These are phyloP conservation scores for Euclidium syriacum DNA, from an alignment of 345 rosid species.

Conservation along the genomic window DNA sequence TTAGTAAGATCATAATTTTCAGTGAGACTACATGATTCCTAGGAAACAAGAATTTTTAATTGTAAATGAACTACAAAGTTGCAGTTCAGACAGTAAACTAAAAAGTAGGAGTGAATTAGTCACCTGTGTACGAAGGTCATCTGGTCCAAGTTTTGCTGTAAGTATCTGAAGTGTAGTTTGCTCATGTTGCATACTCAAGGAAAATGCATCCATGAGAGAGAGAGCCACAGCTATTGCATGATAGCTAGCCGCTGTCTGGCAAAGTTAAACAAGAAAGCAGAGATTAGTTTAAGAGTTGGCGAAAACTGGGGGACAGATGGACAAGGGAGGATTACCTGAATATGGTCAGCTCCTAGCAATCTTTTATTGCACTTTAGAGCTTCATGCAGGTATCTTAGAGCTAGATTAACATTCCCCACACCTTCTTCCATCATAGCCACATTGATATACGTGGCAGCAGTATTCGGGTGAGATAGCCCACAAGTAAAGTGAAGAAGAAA, in stretches of 20 bases:
- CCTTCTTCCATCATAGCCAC: slow-evolving; percentile 99
- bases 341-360: slow-evolving; percentile 88
- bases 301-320: neutral
- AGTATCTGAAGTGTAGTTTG: slow-evolving; percentile 91
- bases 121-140: slow-evolving; percentile 94
- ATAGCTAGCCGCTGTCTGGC: slow-evolving; percentile 95
- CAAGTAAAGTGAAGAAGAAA: slow-evolving; percentile 89
- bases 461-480: slow-evolving; percentile 93
- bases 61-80: neutral
- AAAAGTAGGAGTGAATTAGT: neutral
- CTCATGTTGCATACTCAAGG: slow-evolving; percentile 93
- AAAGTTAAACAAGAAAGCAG: slow-evolving; percentile 8
- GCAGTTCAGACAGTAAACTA: neutral
- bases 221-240: slow-evolving; percentile 98
- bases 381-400: slow-evolving; percentile 91
- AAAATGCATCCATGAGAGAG: slow-evolving; percentile 88
- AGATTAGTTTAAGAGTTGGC: slow-evolving; percentile 1
- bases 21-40: slow-evolving; percentile 1
- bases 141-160: slow-evolving; percentile 78
- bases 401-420: slow-evolving; percentile 88
- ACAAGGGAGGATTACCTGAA: slow-evolving; percentile 61
- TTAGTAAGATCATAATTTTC: neutral
- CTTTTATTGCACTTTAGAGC: slow-evolving; percentile 95
- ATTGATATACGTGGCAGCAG: slow-evolving; percentile 94
- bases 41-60: neutral